These are phyloP conservation scores for Amauroascus niger DNA, from an alignment of 2,329 filamentous ascomycete species.

Conservation along the genomic window DNA sequence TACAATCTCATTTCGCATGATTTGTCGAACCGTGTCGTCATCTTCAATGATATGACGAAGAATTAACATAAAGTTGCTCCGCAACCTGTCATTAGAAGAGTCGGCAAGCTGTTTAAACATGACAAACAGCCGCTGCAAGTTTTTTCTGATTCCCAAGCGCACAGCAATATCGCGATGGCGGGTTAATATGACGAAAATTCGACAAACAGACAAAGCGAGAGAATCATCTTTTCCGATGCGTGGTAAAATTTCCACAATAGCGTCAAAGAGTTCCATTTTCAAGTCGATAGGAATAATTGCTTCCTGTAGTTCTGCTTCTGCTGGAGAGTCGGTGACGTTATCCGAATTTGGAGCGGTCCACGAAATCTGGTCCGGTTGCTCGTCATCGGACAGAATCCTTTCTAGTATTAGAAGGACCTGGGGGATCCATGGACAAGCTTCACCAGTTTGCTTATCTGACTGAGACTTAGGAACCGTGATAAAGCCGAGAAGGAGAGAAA, in stretches of 20 bases:
- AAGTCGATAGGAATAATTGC: slow-evolving; percentile 55
- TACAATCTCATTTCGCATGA: slow-evolving; percentile 84
- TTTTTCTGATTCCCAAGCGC: slow-evolving; percentile 73
- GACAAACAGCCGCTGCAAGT: slow-evolving; percentile 80
- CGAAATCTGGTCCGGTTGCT: slow-evolving; percentile 62
- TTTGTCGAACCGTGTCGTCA: slow-evolving; percentile 76
- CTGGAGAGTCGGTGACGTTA: slow-evolving; percentile 39
- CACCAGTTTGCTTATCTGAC: slow-evolving; percentile 57
- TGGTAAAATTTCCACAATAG: slow-evolving; percentile 73
- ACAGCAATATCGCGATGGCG: slow-evolving; percentile 65
- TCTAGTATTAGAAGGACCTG: slow-evolving; percentile 86
- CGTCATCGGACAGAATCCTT: slow-evolving; percentile 79
- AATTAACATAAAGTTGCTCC: slow-evolving; percentile 69
- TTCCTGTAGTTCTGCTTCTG: slow-evolving; percentile 50
- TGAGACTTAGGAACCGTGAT: slow-evolving; percentile 52
- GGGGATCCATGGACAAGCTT: slow-evolving; percentile 84
- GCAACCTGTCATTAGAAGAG: slow-evolving; percentile 63
- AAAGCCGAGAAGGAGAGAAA: slow-evolving; percentile 66
- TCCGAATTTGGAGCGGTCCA: slow-evolving; percentile 51
- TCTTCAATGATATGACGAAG: slow-evolving; percentile 91
- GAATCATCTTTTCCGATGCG: slow-evolving; percentile 79
- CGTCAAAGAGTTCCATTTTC: slow-evolving; percentile 61
- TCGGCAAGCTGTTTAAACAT: slow-evolving; percentile 90
- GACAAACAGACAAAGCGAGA: slow-evolving; percentile 70
- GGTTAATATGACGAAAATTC: slow-evolving; percentile 80